Base-by-base conservation (phyloP, 805 yeast genomes). In the Lipomyces lipofer region DNA sequence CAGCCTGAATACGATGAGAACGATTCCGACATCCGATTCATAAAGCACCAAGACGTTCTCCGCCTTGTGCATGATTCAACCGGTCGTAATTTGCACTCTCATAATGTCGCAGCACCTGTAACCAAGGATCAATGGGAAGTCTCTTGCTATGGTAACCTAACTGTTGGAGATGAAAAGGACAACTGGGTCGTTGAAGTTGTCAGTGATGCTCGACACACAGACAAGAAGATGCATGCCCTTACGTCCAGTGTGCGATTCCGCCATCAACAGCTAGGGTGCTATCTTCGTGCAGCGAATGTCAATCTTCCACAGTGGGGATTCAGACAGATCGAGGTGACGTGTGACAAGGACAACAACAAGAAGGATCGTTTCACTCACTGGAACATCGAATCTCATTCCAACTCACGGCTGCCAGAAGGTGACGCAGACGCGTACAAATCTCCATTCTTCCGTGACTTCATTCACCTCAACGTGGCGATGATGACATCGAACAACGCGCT, bases 271-370 rank as follows among this genome's bases (percentile, higher is more conserved):
- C 69, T 89, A 65, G 86, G 86, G 39, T 95, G 97, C 70, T 91
- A 90, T 70, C 74, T 94, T 67, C 87, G 91, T 62, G 87, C 92
- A 12, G 78, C 94, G 9, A 97, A 97, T 43, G 73, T 75, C 62
- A 69, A 81, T 22, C 83, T 91, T 67, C 99, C 99, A 17, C 83
- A 82, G 15, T 94, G 99, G 99, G 99, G 99, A 19, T 94, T 92
- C 80, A 82, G 89, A 69, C 99, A 94, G 76, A 96, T 96, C 59
- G 99, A 94, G 75, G 92, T 94, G 60, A 85, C 84, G 1, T 94
- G 99, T 73, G 66, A 69, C 51, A 69, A 70, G 25, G 60, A 63
- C 46, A 73, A 83, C 66, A 70, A 80, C 25, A 59, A 69, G 9
- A 74, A 74, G 50, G 89, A 86, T 68, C 81, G 82, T 66, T 75